These are phyloP conservation scores for Oryza australiensis DNA, from an alignment of 176 grass and related monocot species.

Conservation along the genomic window DNA sequence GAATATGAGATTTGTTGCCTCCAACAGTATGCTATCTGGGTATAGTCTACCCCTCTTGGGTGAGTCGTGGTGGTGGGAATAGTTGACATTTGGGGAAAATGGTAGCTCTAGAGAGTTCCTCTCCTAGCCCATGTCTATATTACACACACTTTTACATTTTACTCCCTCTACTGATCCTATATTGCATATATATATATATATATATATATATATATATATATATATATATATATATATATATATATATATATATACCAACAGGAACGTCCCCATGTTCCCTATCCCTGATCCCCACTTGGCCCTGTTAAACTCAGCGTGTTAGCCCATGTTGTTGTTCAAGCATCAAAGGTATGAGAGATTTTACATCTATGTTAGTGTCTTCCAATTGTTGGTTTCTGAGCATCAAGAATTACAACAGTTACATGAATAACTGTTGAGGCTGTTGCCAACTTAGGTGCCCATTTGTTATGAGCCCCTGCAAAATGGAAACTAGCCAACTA, in stretches of 20 bases:
- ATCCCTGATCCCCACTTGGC: background rate
- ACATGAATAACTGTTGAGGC: background rate
- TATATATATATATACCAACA: too few relatives aligned
- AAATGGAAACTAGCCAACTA: background rate
- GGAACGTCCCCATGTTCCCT: background rate
- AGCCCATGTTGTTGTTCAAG: background rate
- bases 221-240: too few relatives aligned
- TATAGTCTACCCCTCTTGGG: background rate
- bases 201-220: too few relatives aligned
- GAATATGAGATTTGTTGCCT: background rate
- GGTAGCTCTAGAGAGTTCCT: too few relatives aligned
- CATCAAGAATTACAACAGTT: background rate
- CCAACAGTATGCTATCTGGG: background rate
- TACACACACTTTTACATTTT: too few relatives aligned
- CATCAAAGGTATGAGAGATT: background rate
- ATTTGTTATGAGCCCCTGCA: background rate
- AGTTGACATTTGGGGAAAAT: too few relatives aligned
- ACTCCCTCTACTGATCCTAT: too few relatives aligned
- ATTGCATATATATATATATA: too few relatives aligned
- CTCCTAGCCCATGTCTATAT: too few relatives aligned
- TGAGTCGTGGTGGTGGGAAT: background rate
- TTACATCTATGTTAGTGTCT: background rate
- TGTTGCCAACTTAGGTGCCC: background rate
- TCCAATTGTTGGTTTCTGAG: constrained; percentile 12
- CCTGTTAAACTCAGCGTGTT: background rate